phyloP scores from a whole-genome alignment of 352 stramenopile genomes.

The Phytophthora sansomeana region DNA sequence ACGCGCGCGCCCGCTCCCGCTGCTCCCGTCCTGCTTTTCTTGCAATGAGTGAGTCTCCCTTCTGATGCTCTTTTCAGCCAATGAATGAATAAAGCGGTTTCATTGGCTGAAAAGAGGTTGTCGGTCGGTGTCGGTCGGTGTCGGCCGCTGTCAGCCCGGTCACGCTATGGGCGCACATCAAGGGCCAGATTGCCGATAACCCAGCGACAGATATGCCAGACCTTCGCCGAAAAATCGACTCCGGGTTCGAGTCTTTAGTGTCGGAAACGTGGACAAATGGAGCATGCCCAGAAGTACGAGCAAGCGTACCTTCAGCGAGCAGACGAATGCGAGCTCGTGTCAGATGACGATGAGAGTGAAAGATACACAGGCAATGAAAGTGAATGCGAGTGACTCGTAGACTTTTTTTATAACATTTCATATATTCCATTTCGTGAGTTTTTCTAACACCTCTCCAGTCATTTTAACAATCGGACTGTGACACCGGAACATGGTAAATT shows the following conservation, averaged over 20 bases:
- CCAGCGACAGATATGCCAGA: background rate
- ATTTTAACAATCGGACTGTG: conserved; percentile 4
- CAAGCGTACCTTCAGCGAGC: background rate
- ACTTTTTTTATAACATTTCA: background rate
- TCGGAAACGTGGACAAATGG: background rate
- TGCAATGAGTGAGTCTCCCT: too few relatives aligned
- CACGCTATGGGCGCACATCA: background rate
- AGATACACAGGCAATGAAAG: background rate
- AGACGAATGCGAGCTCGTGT: background rate
- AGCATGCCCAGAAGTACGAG: background rate
- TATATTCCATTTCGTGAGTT: conserved; percentile 3
- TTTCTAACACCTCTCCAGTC: background rate
- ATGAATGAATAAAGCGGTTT: too few relatives aligned
- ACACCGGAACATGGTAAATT: too few relatives aligned
- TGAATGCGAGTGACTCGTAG: background rate
- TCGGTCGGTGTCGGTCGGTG: too few relatives aligned
- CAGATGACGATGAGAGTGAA: background rate
- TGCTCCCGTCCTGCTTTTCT: too few relatives aligned
- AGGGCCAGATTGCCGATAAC: too few relatives aligned
- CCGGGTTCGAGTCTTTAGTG: too few relatives aligned
- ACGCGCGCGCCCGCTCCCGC: too few relatives aligned
- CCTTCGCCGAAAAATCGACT: too few relatives aligned
- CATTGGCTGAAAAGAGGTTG: too few relatives aligned
- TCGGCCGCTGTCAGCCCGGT: too few relatives aligned
- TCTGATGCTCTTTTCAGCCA: too few relatives aligned